A percentile compares a stretch with the other conserved stretches of the same genome.
Evolutionary conservation across 2,329 filamentous ascomycete genomes (phyloP).

Genomic region (Eutypa lata): DNA sequence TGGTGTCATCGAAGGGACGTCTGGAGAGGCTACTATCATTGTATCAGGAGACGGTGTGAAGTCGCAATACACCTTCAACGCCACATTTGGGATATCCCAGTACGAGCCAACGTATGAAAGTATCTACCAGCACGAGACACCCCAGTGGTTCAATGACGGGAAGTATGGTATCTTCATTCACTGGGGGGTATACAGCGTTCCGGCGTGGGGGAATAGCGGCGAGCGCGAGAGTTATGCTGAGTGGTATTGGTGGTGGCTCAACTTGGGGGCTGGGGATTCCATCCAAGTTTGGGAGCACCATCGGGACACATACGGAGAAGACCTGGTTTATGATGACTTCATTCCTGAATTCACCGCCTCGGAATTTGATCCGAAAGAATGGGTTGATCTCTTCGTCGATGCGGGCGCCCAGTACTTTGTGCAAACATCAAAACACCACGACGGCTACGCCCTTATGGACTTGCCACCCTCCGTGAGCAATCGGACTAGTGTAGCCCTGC

Average conservation of each 20-base stretch:
- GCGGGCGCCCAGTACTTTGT: slow-evolving; percentile 37
- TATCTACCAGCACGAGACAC: slow-evolving; percentile 32
- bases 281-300: slow-evolving; percentile 38
- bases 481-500: slow-evolving; percentile 34
- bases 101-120: neutral
- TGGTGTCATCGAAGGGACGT: neutral
- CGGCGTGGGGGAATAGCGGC: slow-evolving; percentile 45
- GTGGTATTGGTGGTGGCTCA: slow-evolving; percentile 36
- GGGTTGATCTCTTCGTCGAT: slow-evolving; percentile 27
- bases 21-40: neutral
- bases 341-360: slow-evolving; percentile 47
- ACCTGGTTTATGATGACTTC: slow-evolving; percentile 51
- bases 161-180: slow-evolving; percentile 59
- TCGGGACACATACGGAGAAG: slow-evolving; percentile 42
- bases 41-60: neutral
- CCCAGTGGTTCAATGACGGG: slow-evolving; percentile 48
- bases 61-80: neutral
- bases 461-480: slow-evolving; percentile 28
- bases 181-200: slow-evolving; percentile 51
- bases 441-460: slow-evolving; percentile 40
- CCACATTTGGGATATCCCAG: neutral
- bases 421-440: slow-evolving; percentile 39
- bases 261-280: slow-evolving; percentile 13
- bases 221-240: slow-evolving; percentile 35
- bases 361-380: slow-evolving; percentile 42